Base-by-base conservation (phyloP, 768 basidiomycete genomes). In the Agaricus subrufescens region DNA sequence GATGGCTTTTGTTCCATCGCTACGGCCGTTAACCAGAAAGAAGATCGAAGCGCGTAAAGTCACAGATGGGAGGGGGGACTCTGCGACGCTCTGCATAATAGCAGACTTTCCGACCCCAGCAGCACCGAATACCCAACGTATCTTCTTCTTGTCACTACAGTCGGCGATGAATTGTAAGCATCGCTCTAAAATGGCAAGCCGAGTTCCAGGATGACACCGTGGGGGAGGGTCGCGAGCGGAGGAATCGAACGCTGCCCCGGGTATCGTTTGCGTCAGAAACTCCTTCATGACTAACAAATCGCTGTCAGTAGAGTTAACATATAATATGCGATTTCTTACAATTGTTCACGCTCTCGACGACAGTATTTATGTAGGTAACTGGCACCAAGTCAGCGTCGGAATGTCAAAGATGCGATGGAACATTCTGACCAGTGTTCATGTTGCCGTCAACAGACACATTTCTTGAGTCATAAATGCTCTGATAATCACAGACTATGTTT, bases 41-140 rank as follows among this genome's bases (percentile, higher is more conserved):
- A 50, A 50, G 4, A 50, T 12, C 8, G 49, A 50, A 10, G 49
- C 49, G 19, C 38, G 23, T 12, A 30, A 10, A 30, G 12, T 8
- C 15, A 8, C n/a, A 25, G 11, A 6, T 6, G 9, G 34, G 30
- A 34, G 27, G 3, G 3, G 14, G n/a, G 27, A 23, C 49, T 50
- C 49, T 3, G 49, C 49, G 23, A 50, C 11, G 27, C 23, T 50
- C 23, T 50, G 34, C 37, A 48, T 48, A 19, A 48, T 48, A 30
- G 46, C 46, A 15, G 46, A 48, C 30, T 48, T 48, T 19, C 46
- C 49, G n/a, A 50, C 49, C 5, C 49, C 49, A 23, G 49, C 49
- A 19, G 50, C 38, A 4, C 50, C 25, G 19, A 51, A 37, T 2
- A 51, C 4, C 50, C 50, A 42, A 9, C 39, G 12, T 14, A 51